phyloP scores from a whole-genome alignment of 257 asterid species.

The Plantago elongata region DNA sequence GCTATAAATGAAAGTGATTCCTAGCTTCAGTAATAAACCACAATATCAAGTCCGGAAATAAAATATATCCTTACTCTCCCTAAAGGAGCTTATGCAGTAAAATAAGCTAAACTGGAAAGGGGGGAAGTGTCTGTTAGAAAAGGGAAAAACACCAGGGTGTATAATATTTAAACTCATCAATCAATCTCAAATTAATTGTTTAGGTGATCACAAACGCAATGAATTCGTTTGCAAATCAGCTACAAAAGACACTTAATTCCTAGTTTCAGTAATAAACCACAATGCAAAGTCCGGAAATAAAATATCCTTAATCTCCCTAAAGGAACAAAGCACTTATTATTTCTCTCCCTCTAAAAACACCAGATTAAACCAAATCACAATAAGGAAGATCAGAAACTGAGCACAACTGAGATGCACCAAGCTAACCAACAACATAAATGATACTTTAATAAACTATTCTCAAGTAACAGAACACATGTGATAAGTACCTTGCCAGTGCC shows the following conservation, averaged over 20 bases:
- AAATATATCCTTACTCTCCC: not conserved
- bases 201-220: not conserved
- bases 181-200: conserved; percentile 1
- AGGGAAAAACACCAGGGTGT: not conserved
- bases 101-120: conserved; percentile 16
- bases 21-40: not conserved
- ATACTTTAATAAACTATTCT: conserved; percentile 7
- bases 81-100: conserved; percentile 9
- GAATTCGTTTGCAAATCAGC: conserved; percentile 6
- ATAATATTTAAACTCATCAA: conserved; percentile 14
- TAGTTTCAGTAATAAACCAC: not conserved
- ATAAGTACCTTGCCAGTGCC: conserved; percentile 88
- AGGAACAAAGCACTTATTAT: not conserved
- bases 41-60: not conserved
- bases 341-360: not conserved
- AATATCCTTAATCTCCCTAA: not conserved
- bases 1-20: conserved; percentile 7
- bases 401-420: conserved; percentile 9
- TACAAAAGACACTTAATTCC: conserved; percentile 6
- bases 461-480: conserved; percentile 4
- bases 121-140: conserved; percentile 11
- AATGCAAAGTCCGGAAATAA: not conserved
- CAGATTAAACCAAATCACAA: not conserved
- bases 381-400: not conserved
- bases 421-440: conserved; percentile 12